These are phyloP conservation scores for Malbranchea cinnamomea DNA, from an alignment of 2,329 filamentous ascomycete genomes.

Conservation along the genomic window DNA sequence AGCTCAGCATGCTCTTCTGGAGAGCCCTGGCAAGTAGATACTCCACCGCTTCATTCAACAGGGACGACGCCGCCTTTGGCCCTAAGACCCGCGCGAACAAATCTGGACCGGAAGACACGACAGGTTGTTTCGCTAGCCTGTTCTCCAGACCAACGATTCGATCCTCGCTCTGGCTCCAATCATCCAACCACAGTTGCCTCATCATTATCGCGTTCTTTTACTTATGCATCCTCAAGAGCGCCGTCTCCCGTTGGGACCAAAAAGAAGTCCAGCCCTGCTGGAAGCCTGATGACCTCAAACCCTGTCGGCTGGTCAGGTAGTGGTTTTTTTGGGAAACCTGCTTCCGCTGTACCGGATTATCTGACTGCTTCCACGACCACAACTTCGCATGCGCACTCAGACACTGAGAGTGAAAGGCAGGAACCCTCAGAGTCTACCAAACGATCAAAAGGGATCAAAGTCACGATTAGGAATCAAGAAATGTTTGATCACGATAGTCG, in stretches of 20 bases:
- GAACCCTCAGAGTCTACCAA: slow-evolving; percentile 13
- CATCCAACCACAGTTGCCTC: slow-evolving; percentile 29
- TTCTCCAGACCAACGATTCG: slow-evolving; percentile 27
- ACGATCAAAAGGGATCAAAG: slow-evolving; percentile 23
- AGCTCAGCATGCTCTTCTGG: slow-evolving; percentile 37
- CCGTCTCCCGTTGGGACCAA: slow-evolving; percentile 25
- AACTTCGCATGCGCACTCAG: slow-evolving; percentile 20
- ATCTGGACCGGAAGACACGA: slow-evolving; percentile 27
- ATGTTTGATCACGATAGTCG: slow-evolving; percentile 40
- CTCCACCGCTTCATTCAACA: slow-evolving; percentile 37
- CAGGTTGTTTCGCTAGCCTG: slow-evolving; percentile 25
- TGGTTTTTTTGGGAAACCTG: slow-evolving; percentile 13
- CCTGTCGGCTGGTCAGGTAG: slow-evolving; percentile 17
- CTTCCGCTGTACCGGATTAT: slow-evolving; percentile 17
- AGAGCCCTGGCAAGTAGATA: slow-evolving; percentile 35
- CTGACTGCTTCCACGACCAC: slow-evolving; percentile 16
- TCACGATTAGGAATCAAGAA: slow-evolving; percentile 41
- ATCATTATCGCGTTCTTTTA: slow-evolving; percentile 31
- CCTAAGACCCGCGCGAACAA: slow-evolving; percentile 26
- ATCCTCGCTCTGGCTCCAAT: slow-evolving; percentile 24
- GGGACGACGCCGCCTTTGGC: slow-evolving; percentile 36
- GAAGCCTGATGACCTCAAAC: slow-evolving; percentile 19
- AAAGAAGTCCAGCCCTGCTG: slow-evolving; percentile 23
- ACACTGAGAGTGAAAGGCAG: slow-evolving; percentile 24
- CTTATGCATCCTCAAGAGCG: slow-evolving; percentile 28